phyloP scores from a whole-genome alignment of 371 early-diverging fungal genomes.

The Lichtheimia corymbifera region DNA sequence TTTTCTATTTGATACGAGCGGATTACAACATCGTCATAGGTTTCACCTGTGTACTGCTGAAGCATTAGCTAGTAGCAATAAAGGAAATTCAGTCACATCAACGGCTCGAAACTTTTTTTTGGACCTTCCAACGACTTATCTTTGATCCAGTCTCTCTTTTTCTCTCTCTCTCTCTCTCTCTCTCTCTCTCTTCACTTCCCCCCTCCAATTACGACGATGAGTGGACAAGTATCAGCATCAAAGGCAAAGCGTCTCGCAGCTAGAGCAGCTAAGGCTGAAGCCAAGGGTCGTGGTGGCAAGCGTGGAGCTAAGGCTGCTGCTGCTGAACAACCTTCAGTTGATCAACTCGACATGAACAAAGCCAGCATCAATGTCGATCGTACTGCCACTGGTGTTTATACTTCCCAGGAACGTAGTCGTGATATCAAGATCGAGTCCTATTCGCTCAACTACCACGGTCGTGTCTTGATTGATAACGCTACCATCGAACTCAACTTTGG shows the following conservation, averaged over 20 bases:
- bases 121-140: not conserved
- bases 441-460: conserved; percentile 92
- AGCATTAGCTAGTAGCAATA: not conserved
- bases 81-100: not conserved
- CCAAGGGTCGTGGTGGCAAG: conserved; percentile 33
- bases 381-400: conserved; percentile 90
- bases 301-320: conserved; percentile 28
- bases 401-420: conserved; percentile 88
- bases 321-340: conserved; percentile 37
- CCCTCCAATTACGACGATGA: conserved; percentile 15
- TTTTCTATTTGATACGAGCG: not conserved
- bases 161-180: conserved; percentile 2
- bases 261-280: conserved; percentile 63
- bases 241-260: conserved; percentile 85
- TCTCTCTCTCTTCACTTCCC: conserved; percentile 4
- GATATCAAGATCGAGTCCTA: conserved; percentile 97
- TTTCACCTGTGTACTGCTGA: no score
- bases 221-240: conserved; percentile 61
- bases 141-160: not conserved
- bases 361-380: conserved; percentile 64
- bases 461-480: conserved; percentile 90
- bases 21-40: no score
- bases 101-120: conserved; percentile 1
- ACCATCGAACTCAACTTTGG: conserved; percentile 97
- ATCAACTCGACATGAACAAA: conserved; percentile 29